Conservation (phyloP, 768 basidiomycete species). For the Sporobolomyces roseus region DNA sequence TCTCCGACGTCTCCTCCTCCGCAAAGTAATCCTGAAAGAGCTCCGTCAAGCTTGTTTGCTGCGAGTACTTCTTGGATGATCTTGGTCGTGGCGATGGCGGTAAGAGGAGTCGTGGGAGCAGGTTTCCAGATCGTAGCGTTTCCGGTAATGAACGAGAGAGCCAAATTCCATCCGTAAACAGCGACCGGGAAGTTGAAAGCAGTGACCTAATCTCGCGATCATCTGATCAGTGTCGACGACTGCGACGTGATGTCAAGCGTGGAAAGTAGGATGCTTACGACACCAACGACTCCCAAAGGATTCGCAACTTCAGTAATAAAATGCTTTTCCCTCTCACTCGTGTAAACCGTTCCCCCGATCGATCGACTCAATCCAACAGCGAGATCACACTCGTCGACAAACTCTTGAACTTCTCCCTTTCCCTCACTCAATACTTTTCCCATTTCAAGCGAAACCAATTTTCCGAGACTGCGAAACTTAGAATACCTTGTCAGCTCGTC, state of each 20-base stretch:
- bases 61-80: constrained; percentile 78
- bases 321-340: constrained; percentile 36
- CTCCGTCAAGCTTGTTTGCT: constrained; percentile 75
- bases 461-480: constrained; percentile 59
- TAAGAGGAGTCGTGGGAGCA: constrained; percentile 70
- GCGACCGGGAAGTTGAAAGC: constrained; percentile 97
- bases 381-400: constrained; percentile 41
- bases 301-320: constrained; percentile 66
- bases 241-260: neutral
- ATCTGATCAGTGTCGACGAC: no score
- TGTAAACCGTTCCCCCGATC: constrained; percentile 31
- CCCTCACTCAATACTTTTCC: constrained; percentile 86
- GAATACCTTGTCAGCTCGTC: no score
- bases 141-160: constrained; percentile 79
- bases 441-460: constrained; percentile 67
- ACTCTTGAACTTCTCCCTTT: constrained; percentile 70
- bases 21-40: constrained; percentile 73
- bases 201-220: no score
- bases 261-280: constrained; percentile 19
- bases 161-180: constrained; percentile 66
- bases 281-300: constrained; percentile 66
- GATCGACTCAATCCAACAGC: constrained; percentile 35
- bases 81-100: constrained; percentile 79
- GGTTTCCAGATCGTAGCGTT: constrained; percentile 97
- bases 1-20: constrained; percentile 78